phyloP scores from a whole-genome alignment of 768 basidiomycete genomes.

The Exsudoporus frostii region DNA sequence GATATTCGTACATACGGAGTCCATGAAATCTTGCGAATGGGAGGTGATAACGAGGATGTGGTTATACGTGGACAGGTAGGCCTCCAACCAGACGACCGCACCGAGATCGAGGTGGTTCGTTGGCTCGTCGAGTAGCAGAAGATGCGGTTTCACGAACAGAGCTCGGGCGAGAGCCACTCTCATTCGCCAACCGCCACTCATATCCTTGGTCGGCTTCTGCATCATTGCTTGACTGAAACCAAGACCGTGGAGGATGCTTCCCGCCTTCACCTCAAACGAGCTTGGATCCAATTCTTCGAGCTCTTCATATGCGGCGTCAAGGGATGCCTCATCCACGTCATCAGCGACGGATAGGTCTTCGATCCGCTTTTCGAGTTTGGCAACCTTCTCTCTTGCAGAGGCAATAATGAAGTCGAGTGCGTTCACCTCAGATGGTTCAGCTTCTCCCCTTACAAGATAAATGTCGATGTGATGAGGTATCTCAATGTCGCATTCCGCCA shows the following conservation, averaged over 20 bases:
- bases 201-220: conserved; percentile 95
- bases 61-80: conserved; percentile 96
- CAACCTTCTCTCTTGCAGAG: conserved; percentile 91
- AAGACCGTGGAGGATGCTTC: conserved; percentile 94
- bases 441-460: conserved; percentile 94
- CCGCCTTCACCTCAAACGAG: conserved; percentile 95
- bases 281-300: conserved; percentile 94
- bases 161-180: conserved; percentile 95
- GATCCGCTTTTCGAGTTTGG: conserved; percentile 87
- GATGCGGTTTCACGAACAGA: conserved; percentile 93
- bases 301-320: conserved; percentile 91
- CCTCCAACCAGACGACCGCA: conserved; percentile 98
- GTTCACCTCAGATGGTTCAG: conserved; percentile 91
- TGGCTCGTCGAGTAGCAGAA: conserved; percentile 90
- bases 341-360: conserved; percentile 93
- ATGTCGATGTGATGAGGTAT: conserved; percentile 97
- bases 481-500: conserved; percentile 92
- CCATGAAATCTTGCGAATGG: conserved; percentile 99
- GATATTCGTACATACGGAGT: conserved; percentile 94
- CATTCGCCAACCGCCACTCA: conserved; percentile 99
- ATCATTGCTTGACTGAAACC: conserved; percentile 92
- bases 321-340: conserved; percentile 79
- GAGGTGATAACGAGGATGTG: conserved; percentile 97
- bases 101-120: conserved; percentile 95
- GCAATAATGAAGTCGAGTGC: conserved; percentile 97